Evolutionary conservation across 2,329 filamentous ascomycete genomes (phyloP).

Genomic region (Verruconis gallopava): DNA sequence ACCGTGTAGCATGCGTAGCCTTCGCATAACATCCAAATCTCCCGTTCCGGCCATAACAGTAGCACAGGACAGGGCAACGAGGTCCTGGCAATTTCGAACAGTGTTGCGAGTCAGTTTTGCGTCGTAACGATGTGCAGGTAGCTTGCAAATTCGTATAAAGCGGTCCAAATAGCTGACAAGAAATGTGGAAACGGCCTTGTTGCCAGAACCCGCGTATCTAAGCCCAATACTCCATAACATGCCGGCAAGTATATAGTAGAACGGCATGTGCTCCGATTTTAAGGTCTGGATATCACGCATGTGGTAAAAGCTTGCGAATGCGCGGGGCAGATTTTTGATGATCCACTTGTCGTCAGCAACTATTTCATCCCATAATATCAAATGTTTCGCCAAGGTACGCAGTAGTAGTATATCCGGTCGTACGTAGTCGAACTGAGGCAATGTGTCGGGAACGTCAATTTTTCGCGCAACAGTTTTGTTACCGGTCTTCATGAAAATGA

Average conservation of each 20-base stretch:
- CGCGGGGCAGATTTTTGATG: slow-evolving; percentile 53
- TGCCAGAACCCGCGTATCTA: slow-evolving; percentile 36
- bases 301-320: slow-evolving; percentile 51
- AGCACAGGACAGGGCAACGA: slow-evolving; percentile 67
- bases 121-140: slow-evolving; percentile 59
- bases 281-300: slow-evolving; percentile 49
- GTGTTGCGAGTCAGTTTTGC: slow-evolving; percentile 71
- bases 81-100: slow-evolving; percentile 80
- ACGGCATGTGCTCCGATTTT: slow-evolving; percentile 72
- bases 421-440: slow-evolving; percentile 88
- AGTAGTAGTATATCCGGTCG: slow-evolving; percentile 85
- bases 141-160: slow-evolving; percentile 63
- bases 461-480: slow-evolving; percentile 78
- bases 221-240: slow-evolving; percentile 57
- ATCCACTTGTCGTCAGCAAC: slow-evolving; percentile 65
- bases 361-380: slow-evolving; percentile 88
- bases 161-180: slow-evolving; percentile 75
- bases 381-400: slow-evolving; percentile 73
- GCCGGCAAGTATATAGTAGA: slow-evolving; percentile 84
- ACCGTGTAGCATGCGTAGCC: slow-evolving; percentile 77
- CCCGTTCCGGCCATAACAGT: slow-evolving; percentile 95
- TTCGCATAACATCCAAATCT: slow-evolving; percentile 71
- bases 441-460: slow-evolving; percentile 81
- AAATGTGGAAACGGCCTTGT: slow-evolving; percentile 61
- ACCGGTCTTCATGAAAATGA: slow-evolving; percentile 97